Base-by-base conservation (phyloP, 148 eudicot species). In the Vaccinium myrtillus region DNA sequence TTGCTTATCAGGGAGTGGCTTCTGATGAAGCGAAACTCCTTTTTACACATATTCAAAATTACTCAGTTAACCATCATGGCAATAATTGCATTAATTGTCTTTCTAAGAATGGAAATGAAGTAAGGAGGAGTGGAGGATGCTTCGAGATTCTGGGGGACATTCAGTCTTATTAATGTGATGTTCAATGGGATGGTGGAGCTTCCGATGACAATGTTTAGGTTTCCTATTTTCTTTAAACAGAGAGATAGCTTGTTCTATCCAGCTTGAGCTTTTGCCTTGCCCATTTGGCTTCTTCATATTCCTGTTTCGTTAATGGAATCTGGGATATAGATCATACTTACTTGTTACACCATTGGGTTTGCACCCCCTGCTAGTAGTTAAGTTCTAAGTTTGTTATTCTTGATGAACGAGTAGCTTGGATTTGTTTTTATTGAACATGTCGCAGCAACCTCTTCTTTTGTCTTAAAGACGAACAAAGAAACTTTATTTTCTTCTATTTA, bases 131-230 rank as follows among this genome's bases (percentile, higher is more conserved):
- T 86, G 13, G 77, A 2, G 48, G 90, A 86, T 86, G 88, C 84
- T 6, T 82, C 80, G 23, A 87, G 82, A 77, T 89, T 78, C 75
- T 89, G 39, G 43, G 91, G 91, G 8, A 88, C 87, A 0, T 89
- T 87, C 54, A 86, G 91, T 79, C 89, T 89, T 13, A n/a, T 87
- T 2, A 89, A 86, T 78, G 82, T 89, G 55, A 89, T 89, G 91
- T 89, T 89, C 80, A 89, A 86, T 43, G 90, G 91, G 25, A 65
- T 86, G 51, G 84, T 86, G 3, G 91, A 89, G 81, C 85, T 89
- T 46, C 87, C 82, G 8, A 82, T 88, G 83, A 88, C 88, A 1
- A 32, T 86, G 63, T 14, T 86, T 12, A 88, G 87, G 63, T 85
- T 88, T 61, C 88, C 90, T 4, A 86, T 88, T 53, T 88, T 88